phyloP scores from a whole-genome alignment of 352 stramenopile species.

The Phytophthora ramorum region DNA sequence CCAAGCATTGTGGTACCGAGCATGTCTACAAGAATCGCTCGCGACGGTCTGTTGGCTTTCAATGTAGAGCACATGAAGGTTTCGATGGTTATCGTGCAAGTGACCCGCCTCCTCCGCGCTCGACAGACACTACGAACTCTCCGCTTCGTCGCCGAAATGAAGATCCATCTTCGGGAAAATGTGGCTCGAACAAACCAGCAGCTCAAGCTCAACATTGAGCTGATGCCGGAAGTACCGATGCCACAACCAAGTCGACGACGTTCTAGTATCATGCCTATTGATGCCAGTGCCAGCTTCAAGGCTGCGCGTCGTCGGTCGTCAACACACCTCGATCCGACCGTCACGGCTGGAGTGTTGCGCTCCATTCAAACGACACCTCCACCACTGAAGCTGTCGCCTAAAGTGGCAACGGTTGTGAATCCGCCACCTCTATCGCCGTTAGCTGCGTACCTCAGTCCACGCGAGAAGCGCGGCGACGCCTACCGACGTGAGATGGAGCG shows the following conservation, averaged over 20 bases:
- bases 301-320: constrained; percentile 33
- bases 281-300: constrained; percentile 33
- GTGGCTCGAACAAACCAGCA: constrained; percentile 32
- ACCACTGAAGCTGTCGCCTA: constrained; percentile 12
- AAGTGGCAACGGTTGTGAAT: constrained; percentile 18
- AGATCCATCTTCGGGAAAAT: constrained; percentile 74
- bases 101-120: constrained; percentile 70
- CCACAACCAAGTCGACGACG: constrained; percentile 13
- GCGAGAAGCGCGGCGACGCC: constrained; percentile 58
- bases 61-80: constrained; percentile 83
- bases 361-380: constrained; percentile 19
- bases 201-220: constrained; percentile 16
- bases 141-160: constrained; percentile 83
- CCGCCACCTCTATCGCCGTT: constrained; percentile 61
- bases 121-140: constrained; percentile 74
- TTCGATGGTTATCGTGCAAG: constrained; percentile 65
- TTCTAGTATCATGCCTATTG: constrained; percentile 32
- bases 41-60: constrained; percentile 74
- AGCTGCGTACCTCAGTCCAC: constrained; percentile 48
- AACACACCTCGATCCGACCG: constrained; percentile 15
- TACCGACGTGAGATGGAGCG: constrained; percentile 71
- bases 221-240: constrained; percentile 33
- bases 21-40: constrained; percentile 72
- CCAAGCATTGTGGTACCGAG: constrained; percentile 65
- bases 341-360: constrained; percentile 26